Evolutionary conservation across 345 rosid species (phyloP).

Genomic region (Rhodamnia rubescens): DNA sequence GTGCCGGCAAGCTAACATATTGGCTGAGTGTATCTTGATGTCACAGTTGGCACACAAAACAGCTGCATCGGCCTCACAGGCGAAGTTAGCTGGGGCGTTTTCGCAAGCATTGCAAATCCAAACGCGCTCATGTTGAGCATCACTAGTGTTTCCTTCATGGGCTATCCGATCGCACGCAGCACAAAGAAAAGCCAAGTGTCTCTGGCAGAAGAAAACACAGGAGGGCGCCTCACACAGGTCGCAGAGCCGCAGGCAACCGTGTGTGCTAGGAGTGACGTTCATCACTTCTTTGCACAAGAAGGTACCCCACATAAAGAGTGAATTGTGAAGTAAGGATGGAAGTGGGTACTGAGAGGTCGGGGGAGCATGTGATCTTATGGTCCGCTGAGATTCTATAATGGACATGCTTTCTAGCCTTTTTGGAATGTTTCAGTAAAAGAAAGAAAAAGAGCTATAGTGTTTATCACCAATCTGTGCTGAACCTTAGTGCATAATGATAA

Average conservation of each 20-base stretch:
- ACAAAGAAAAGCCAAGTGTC: slow-evolving; percentile 19
- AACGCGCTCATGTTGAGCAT: slow-evolving; percentile 13
- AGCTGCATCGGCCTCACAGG: slow-evolving; percentile 29
- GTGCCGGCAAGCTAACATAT: slow-evolving; percentile 6
- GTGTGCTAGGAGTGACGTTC: not conserved
- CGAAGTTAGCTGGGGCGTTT: slow-evolving; percentile 17
- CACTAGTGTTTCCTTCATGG: slow-evolving; percentile 1
- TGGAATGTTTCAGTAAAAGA: not conserved
- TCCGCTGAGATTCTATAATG: not conserved
- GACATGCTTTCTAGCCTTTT: not conserved
- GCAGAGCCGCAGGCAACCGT: slow-evolving; percentile 4
- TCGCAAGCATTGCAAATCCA: slow-evolving; percentile 16
- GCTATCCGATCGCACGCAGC: slow-evolving; percentile 8
- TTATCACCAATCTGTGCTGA: not conserved
- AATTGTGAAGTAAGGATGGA: not conserved
- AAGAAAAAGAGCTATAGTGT: not conserved
- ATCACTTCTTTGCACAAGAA: slow-evolving; percentile 5
- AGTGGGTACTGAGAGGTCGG: not conserved
- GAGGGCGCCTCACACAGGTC: slow-evolving; percentile 15
- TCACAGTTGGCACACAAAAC: slow-evolving; percentile 15
- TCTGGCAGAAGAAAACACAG: slow-evolving; percentile 15
- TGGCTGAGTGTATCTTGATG: slow-evolving; percentile 15
- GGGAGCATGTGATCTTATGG: not conserved
- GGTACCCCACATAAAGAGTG: not conserved
- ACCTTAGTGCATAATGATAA: not conserved